phyloP scores from a whole-genome alignment of 306 rosid genomes.

The Vicia faba region DNA sequence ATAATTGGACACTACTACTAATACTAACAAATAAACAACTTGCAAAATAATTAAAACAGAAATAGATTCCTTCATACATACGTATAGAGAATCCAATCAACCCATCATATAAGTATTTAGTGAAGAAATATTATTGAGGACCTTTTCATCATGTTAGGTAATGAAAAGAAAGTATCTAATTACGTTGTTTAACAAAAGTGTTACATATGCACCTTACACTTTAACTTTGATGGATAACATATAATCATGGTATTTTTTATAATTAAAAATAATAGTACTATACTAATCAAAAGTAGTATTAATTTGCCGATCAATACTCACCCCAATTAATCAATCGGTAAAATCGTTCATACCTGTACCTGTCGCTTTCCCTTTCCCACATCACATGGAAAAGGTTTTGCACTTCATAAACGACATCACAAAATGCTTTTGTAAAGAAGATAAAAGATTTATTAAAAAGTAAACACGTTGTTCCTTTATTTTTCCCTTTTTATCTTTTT shows the following conservation, averaged over 20 bases:
- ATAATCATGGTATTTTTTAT: neutral
- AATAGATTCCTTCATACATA: too few species aligned
- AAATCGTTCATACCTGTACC: constrained; percentile 32
- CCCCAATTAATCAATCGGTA: constrained; percentile 23
- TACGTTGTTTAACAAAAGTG: constrained; percentile 37
- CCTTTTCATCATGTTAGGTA: constrained; percentile 41
- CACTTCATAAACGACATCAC: constrained; percentile 40
- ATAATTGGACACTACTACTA: too few species aligned
- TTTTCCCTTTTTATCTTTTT: neutral
- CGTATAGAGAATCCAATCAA: neutral
- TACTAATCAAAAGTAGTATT: constrained; percentile 7
- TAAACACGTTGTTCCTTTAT: constrained; percentile 5
- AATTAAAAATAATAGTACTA: neutral
- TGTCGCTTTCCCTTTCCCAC: constrained; percentile 41
- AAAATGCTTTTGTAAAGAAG: constrained; percentile 46
- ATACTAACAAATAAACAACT: too few species aligned
- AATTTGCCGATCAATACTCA: constrained; percentile 20
- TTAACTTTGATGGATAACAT: constrained; percentile 18
- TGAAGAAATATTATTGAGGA: constrained; percentile 11
- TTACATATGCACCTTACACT: constrained; percentile 30
- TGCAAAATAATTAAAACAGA: too few species aligned
- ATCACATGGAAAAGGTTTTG: constrained; percentile 38
- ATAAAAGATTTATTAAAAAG: constrained; percentile 28
- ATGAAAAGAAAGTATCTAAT: constrained; percentile 28
- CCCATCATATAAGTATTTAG: neutral